A percentile compares a stretch with the other conserved stretches of the same genome.
Evolutionary conservation across 1,284 basidiomycete species (phyloP).

Genomic region (Melampsora americana): DNA sequence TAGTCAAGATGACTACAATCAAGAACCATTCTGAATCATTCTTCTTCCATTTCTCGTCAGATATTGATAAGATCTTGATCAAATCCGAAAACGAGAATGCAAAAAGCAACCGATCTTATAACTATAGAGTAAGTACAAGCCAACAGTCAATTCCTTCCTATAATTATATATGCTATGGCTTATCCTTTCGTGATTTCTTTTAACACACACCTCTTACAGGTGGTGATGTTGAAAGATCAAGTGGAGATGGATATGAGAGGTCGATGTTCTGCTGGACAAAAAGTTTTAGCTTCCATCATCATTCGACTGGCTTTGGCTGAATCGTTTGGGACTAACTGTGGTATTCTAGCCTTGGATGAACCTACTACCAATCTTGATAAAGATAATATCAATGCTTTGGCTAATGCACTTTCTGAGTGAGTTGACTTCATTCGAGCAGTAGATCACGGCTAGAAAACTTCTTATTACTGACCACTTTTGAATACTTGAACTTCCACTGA

Average conservation of each 20-base stretch:
- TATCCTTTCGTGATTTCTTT: not conserved
- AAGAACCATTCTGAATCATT: not conserved
- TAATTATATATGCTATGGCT: constrained; percentile 23
- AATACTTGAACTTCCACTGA: not conserved
- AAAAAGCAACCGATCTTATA: constrained; percentile 82
- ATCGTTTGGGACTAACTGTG: constrained; percentile 94
- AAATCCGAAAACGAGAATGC: constrained; percentile 83
- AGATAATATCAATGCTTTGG: constrained; percentile 93
- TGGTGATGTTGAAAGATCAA: constrained; percentile 97
- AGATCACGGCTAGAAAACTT: constrained; percentile 23
- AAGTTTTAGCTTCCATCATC: constrained; percentile 98
- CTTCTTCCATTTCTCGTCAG: constrained; percentile 56
- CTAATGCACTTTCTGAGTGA: constrained; percentile 83
- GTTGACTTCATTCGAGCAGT: constrained; percentile 52
- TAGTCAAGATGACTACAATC: not conserved
- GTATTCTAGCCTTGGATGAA: constrained; percentile 94
- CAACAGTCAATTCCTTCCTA: not conserved
- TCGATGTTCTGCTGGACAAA: constrained; percentile 95
- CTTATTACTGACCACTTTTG: constrained; percentile 37
- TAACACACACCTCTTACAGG: constrained; percentile 57
- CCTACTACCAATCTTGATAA: constrained; percentile 96
- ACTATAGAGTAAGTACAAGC: constrained; percentile 73
- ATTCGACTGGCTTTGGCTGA: constrained; percentile 96
- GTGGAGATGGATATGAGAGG: constrained; percentile 99
- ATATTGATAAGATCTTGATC: constrained; percentile 97